Conservation (phyloP, 2,329 filamentous ascomycete genomes). For the Aspergillus clavatus region DNA sequence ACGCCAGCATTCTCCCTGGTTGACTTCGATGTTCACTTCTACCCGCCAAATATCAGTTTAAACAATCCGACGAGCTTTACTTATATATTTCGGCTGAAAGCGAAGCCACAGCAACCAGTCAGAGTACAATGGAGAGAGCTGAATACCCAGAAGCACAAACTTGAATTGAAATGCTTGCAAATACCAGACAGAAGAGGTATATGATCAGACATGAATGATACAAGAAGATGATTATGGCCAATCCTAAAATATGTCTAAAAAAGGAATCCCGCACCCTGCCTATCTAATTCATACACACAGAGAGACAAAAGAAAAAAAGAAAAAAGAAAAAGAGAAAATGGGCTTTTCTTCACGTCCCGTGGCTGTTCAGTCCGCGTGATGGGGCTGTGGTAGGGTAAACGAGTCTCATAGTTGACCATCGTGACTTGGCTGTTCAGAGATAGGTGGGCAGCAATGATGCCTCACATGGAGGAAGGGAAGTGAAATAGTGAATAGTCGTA, state of each 20-base stretch:
- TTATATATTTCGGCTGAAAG: too few relatives aligned
- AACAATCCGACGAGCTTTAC: too few relatives aligned
- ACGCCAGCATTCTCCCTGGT: not conserved
- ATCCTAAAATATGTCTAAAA: slow-evolving; percentile 15
- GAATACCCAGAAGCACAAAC: too few relatives aligned
- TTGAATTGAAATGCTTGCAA: too few relatives aligned
- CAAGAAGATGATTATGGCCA: slow-evolving; percentile 8
- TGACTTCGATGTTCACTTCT: too few relatives aligned
- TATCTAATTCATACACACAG: slow-evolving; percentile 26
- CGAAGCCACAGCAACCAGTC: too few relatives aligned
- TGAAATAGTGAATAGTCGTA: not conserved
- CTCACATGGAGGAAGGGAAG: not conserved
- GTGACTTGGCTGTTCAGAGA: too few relatives aligned
- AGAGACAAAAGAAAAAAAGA: slow-evolving; percentile 13
- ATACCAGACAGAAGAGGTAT: slow-evolving; percentile 5
- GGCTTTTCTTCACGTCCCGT: not conserved
- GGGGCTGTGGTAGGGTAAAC: not conserved
- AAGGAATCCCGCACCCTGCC: slow-evolving; percentile 18
- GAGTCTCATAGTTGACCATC: not conserved
- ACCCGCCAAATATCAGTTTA: too few relatives aligned
- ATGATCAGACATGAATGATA: slow-evolving; percentile 2
- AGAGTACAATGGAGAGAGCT: too few relatives aligned
- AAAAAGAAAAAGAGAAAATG: slow-evolving; percentile 10
- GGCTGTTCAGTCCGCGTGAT: not conserved
- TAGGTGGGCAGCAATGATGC: not conserved